These are phyloP conservation scores for Solanum pinnatisectum DNA, from an alignment of 257 asterid species.

Conservation along the genomic window DNA sequence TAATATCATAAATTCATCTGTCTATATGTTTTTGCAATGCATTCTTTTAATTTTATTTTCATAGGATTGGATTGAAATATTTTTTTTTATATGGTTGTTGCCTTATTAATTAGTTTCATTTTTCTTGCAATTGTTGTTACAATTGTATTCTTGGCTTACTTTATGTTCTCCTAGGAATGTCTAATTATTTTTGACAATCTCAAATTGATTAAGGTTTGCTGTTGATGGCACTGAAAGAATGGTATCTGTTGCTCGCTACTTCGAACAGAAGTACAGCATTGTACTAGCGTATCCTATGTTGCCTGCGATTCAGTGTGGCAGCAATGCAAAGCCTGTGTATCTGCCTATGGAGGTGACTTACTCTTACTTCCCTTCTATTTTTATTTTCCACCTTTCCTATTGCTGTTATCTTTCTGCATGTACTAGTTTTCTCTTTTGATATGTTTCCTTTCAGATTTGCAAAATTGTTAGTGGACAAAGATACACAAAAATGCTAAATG, in stretches of 20 bases:
- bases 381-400: neutral
- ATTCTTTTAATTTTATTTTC: neutral
- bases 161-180: neutral
- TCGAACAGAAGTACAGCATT: slow-evolving; percentile 28
- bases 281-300: slow-evolving; percentile 20
- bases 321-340: slow-evolving; percentile 38
- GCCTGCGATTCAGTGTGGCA: slow-evolving; percentile 71
- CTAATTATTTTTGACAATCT: neutral
- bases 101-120: neutral
- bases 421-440: neutral
- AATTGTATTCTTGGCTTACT: neutral
- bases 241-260: slow-evolving; percentile 43
- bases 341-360: slow-evolving; percentile 78
- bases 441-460: slow-evolving; percentile 31
- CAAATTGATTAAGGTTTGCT: slow-evolving; percentile 35
- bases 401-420: neutral
- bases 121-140: neutral
- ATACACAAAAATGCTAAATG: slow-evolving; percentile 39
- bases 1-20: neutral
- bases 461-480: slow-evolving; percentile 52
- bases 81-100: neutral
- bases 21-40: neutral
- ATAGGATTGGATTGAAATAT: neutral
- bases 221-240: slow-evolving; percentile 26
- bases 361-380: neutral